phyloP scores from a whole-genome alignment of 495 filamentous ascomycete species.

The Penicillium cosmopolitanum region DNA sequence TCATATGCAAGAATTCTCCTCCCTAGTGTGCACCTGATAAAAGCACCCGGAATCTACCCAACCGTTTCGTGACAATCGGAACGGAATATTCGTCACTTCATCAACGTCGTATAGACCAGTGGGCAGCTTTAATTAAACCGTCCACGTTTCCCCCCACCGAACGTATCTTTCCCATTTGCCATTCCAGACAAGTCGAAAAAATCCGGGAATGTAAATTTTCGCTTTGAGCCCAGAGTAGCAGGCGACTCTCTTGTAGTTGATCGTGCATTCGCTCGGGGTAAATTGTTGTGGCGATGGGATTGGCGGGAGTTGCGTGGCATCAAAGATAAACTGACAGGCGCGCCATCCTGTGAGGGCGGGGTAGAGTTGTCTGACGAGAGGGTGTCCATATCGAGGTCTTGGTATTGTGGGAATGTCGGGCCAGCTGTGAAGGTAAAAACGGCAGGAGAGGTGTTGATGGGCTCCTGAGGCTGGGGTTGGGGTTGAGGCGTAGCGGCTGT shows the following conservation, averaged over 20 bases:
- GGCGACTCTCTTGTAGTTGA: constrained; percentile 42
- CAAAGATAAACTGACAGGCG: constrained; percentile 55
- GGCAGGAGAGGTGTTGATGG: constrained; percentile 36
- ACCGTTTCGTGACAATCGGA: constrained; percentile 44
- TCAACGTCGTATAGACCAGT: constrained; percentile 41
- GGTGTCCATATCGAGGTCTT: constrained; percentile 69
- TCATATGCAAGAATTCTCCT: constrained; percentile 44
- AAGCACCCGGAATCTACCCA: constrained; percentile 31
- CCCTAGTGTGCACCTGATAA: constrained; percentile 45
- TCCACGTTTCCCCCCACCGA: constrained; percentile 72
- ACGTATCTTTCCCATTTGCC: constrained; percentile 65
- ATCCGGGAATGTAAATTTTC: constrained; percentile 74
- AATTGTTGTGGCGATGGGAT: constrained; percentile 51
- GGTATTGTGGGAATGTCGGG: constrained; percentile 60
- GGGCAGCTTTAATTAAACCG: constrained; percentile 56
- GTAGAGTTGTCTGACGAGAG: constrained; percentile 49
- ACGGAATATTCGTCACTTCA: constrained; percentile 44
- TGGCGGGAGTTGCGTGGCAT: constrained; percentile 55
- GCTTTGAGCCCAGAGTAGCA: constrained; percentile 71
- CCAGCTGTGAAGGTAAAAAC: constrained; percentile 71
- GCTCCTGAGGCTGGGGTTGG: constrained; percentile 31
- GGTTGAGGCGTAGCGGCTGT: constrained; percentile 18
- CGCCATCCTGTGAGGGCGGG: constrained; percentile 36
- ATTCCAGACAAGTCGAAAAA: constrained; percentile 79
- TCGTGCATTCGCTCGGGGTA: constrained; percentile 47